Percentiles rank a stretch among this genome's conserved stretches.
Conservation (phyloP, 2,329 filamentous ascomycete species). For the Verticillium zaregamsianum region DNA sequence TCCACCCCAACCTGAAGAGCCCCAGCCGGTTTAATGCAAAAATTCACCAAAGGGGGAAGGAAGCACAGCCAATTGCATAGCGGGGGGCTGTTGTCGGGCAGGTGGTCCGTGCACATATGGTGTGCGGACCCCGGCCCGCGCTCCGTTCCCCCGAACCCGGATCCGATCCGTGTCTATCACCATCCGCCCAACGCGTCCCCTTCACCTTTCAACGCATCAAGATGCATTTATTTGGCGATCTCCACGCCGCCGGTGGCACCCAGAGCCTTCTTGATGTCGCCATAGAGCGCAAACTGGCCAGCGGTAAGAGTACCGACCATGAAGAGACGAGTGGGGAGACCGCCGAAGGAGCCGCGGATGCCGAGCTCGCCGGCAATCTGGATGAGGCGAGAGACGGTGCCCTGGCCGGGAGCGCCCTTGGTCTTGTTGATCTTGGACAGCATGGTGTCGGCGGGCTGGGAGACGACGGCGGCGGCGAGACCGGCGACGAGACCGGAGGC, state of each 20-base stretch:
- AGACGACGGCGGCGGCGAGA: constrained; percentile 84
- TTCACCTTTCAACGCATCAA: constrained; percentile 1
- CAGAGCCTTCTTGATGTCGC: constrained; percentile 42
- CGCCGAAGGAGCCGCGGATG: constrained; percentile 70
- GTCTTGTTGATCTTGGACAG: constrained; percentile 96
- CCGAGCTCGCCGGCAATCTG: constrained; percentile 89
- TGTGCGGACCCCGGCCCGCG: constrained; percentile 1
- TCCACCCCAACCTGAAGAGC: constrained; percentile 1
- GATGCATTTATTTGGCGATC: constrained; percentile 45
- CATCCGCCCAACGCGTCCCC: constrained; percentile 3
- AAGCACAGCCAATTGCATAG: constrained; percentile 3
- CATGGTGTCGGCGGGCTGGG: constrained; percentile 91
- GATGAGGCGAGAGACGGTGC: constrained; percentile 73
- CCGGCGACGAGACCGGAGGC: constrained; percentile 47
- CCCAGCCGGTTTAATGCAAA: neutral
- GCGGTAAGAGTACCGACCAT: constrained; percentile 69
- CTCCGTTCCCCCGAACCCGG: constrained; percentile 2
- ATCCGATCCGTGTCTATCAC: neutral
- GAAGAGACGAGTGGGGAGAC: constrained; percentile 69
- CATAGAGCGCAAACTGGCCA: constrained; percentile 88
- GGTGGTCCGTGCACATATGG: constrained; percentile 5
- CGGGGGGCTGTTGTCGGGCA: constrained; percentile 3
- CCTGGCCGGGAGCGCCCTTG: constrained; percentile 80
- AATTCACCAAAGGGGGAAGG: constrained; percentile 9
- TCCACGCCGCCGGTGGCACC: constrained; percentile 75